A percentile compares a stretch with the other conserved stretches of the same genome.
phyloP scores from a whole-genome alignment of 768 basidiomycete genomes.

The Pleurotus eryngii region DNA sequence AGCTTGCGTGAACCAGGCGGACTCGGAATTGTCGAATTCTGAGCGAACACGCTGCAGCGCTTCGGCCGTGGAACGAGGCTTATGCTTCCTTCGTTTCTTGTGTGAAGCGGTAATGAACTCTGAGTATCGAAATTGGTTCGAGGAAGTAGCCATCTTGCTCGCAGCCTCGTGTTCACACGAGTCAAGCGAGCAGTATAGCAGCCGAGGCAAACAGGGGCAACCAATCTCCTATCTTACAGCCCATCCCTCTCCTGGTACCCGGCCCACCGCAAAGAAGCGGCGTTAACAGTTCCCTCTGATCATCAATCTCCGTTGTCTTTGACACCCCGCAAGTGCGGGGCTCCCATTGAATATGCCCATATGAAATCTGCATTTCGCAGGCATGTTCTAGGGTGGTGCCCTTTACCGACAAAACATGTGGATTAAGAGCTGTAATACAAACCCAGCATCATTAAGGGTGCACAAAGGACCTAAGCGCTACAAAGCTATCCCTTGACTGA shows the following conservation, averaged over 20 bases:
- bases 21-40: conserved; percentile 41
- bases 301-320: not conserved
- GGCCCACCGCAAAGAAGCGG: not conserved
- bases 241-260: not conserved
- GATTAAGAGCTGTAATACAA: not conserved
- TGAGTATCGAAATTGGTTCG: conserved; percentile 38
- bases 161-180: not conserved
- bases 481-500: too few relatives aligned
- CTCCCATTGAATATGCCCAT: not conserved
- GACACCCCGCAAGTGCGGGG: conserved; percentile 1
- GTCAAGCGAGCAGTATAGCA: not conserved
- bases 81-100: conserved; percentile 47
- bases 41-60: conserved; percentile 40
- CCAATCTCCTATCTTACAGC: not conserved
- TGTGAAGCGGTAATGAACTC: conserved; percentile 46
- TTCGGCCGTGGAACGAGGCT: conserved; percentile 28
- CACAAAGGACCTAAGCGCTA: too few relatives aligned
- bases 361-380: not conserved
- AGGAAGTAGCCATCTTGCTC: too few relatives aligned
- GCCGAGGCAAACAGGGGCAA: not conserved
- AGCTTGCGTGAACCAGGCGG: conserved; percentile 50
- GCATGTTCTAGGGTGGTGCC: not conserved
- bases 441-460: not conserved
- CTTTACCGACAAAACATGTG: not conserved
- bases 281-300: conserved; percentile 1